Base-by-base conservation (phyloP, 2,329 filamentous ascomycete species). In the Sphaerostilbella broomeana region DNA sequence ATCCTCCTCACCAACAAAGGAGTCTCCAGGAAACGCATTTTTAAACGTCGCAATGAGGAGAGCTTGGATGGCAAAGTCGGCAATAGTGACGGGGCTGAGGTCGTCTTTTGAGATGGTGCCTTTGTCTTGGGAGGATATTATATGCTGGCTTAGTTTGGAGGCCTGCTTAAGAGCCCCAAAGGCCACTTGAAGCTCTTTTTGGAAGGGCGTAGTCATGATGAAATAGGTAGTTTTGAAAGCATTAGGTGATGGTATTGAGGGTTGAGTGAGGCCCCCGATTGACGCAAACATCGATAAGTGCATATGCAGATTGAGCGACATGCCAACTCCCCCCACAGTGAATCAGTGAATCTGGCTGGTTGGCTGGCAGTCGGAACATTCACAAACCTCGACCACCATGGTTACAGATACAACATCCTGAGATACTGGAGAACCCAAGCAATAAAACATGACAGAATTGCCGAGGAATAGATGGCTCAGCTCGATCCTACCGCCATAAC, bases 11-110 rank as follows among this genome's bases (percentile, higher is more conserved):
- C 73, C 75, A 1, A 78, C 71, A 29, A 78, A 69, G 3, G 43
- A 50, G 51, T 78, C 72, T 5, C 47, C 36, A 0, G 75, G 75
- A 36, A 77, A 78, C 4, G 66, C 65, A 38, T 55, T 44, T 38
- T 69, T 67, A 42, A 77, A 58, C 2, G 69, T 70, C 25, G 65
- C 58, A 5, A 70, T 70, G 27, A 78, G 62, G 5, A 78, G 61
- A 1, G 72, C 73, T 50, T 78, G 74, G 42, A 76, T 68, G 38
- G 75, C 74, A 47, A 78, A 77, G 54, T 79, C 75, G 52, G 70
- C 75, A 15, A 77, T 62, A 0, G 75, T 79, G 32, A 78, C 75
- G 3, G 73, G 73, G 40, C 68, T 73, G 24, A 75, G 58, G 51
- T 77, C 73, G 29, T 68, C 65, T 46, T 79, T 79, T 43, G 69